phyloP scores from a whole-genome alignment of 306 rosid genomes.

The Glycine latifolia region DNA sequence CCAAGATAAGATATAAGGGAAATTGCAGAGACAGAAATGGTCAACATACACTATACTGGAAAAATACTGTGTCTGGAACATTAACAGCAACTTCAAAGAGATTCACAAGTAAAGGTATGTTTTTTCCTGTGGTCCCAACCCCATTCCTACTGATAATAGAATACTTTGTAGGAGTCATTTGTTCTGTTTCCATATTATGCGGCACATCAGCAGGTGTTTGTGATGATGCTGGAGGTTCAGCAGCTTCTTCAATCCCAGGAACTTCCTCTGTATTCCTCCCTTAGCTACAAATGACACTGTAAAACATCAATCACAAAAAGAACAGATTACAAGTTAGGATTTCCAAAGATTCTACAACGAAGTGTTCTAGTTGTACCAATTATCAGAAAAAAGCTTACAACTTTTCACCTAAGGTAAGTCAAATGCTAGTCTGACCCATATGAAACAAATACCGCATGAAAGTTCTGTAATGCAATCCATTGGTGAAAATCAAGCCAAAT shows the following conservation, averaged over 20 bases:
- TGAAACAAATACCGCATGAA: conserved; percentile 14
- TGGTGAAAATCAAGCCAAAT: conserved; percentile 10
- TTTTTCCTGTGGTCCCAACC: conserved; percentile 66
- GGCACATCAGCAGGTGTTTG: conserved; percentile 45
- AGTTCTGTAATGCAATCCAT: neutral
- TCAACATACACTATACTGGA: conserved; percentile 80
- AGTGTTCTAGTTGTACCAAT: conserved; percentile 2
- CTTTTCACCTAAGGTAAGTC: conserved; percentile 4
- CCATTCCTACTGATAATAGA: conserved; percentile 66
- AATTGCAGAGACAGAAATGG: conserved; percentile 12
- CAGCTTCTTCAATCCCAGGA: conserved; percentile 46
- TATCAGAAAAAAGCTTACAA: conserved; percentile 15
- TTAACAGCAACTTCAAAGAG: conserved; percentile 69
- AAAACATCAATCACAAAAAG: conserved; percentile 29
- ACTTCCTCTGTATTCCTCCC: conserved; percentile 51
- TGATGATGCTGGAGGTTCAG: conserved; percentile 48
- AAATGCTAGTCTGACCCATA: conserved; percentile 30
- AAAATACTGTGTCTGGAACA: conserved; percentile 74
- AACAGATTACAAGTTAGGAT: neutral
- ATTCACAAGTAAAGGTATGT: conserved; percentile 63
- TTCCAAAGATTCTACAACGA: conserved; percentile 17
- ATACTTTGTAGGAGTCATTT: conserved; percentile 48
- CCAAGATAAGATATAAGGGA: no score
- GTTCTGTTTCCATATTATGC: conserved; percentile 47
- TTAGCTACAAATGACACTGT: conserved; percentile 27